Evolutionary conservation across 2,329 filamentous ascomycete genomes (phyloP).

Genomic region (Cytospora piceicola): DNA sequence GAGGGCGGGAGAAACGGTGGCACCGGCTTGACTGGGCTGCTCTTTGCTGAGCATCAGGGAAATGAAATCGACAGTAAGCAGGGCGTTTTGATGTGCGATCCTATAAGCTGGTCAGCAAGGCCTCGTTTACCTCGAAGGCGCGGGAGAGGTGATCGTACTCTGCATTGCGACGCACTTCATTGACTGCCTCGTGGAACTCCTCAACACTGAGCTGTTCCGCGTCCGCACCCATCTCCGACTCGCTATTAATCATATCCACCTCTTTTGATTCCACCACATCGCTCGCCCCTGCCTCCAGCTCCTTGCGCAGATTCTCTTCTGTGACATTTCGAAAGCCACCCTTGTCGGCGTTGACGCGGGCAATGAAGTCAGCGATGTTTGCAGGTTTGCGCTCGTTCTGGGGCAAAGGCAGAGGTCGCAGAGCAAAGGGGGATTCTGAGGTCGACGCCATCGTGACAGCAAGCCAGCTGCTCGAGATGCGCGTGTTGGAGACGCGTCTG

Average conservation of each 20-base stretch:
- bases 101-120: conserved; percentile 38
- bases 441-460: conserved; percentile 32
- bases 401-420: conserved; percentile 69
- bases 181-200: conserved; percentile 54
- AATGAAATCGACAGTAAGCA: conserved; percentile 78
- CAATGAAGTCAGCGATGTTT: conserved; percentile 74
- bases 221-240: conserved; percentile 49
- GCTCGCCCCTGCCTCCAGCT: conserved; percentile 58
- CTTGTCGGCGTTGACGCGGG: conserved; percentile 76
- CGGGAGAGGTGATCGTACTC: conserved; percentile 48
- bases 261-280: conserved; percentile 46
- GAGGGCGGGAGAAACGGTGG: conserved; percentile 71
- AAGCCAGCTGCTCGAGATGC: not conserved
- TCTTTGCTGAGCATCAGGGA: conserved; percentile 85
- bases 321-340: conserved; percentile 82
- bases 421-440: conserved; percentile 50
- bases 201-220: conserved; percentile 46
- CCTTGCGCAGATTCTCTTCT: conserved; percentile 70
- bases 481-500: conserved; percentile 7
- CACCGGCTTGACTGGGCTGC: conserved; percentile 68
- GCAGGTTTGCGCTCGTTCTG: conserved; percentile 60
- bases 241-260: conserved; percentile 48
- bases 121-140: not conserved
- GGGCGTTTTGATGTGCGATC: conserved; percentile 60
- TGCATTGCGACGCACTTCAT: conserved; percentile 62